Percentiles rank a stretch among this genome's conserved stretches.
Conservation (phyloP, 2,329 filamentous ascomycete genomes). For the Karstenula rhodostoma region DNA sequence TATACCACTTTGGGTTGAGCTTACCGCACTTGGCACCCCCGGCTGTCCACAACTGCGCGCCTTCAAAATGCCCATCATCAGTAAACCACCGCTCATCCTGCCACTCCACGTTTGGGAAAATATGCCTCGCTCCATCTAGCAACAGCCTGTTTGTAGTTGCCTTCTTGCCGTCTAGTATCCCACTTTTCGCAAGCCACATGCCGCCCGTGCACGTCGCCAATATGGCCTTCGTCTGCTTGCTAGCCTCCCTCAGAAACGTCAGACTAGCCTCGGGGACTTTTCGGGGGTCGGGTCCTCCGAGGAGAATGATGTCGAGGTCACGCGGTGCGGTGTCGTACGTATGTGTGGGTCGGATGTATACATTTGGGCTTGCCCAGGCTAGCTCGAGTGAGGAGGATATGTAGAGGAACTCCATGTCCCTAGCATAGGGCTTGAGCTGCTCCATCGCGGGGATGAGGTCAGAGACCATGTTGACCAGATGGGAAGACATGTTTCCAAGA, state of each 20-base stretch:
- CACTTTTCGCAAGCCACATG: conserved; percentile 51
- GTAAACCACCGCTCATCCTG: conserved; percentile 51
- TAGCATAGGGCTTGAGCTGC: conserved; percentile 28
- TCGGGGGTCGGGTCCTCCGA: conserved; percentile 47
- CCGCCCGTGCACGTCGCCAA: conserved; percentile 51
- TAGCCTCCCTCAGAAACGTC: conserved; percentile 49
- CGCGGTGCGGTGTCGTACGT: conserved; percentile 46
- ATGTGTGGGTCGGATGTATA: conserved; percentile 35
- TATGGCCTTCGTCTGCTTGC: conserved; percentile 44
- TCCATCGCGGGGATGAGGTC: conserved; percentile 20
- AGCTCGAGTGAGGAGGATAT: conserved; percentile 47
- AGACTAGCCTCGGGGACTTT: conserved; percentile 45
- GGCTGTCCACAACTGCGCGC: conserved; percentile 51
- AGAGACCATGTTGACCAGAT: conserved; percentile 30
- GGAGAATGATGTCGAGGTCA: conserved; percentile 53
- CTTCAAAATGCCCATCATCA: conserved; percentile 35
- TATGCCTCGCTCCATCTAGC: conserved; percentile 34
- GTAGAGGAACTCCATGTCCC: conserved; percentile 51
- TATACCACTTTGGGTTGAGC: conserved; percentile 4
- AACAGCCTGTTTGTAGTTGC: conserved; percentile 51
- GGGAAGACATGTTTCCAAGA: conserved; percentile 47
- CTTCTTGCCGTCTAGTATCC: conserved; percentile 49
- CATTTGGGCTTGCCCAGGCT: conserved; percentile 40
- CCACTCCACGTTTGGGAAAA: conserved; percentile 49
- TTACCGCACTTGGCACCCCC: conserved; percentile 51